Percentiles rank a stretch among this genome's conserved stretches.
Evolutionary conservation across 257 asterid genomes (phyloP).

Genomic region (Solanum clarkiae): DNA sequence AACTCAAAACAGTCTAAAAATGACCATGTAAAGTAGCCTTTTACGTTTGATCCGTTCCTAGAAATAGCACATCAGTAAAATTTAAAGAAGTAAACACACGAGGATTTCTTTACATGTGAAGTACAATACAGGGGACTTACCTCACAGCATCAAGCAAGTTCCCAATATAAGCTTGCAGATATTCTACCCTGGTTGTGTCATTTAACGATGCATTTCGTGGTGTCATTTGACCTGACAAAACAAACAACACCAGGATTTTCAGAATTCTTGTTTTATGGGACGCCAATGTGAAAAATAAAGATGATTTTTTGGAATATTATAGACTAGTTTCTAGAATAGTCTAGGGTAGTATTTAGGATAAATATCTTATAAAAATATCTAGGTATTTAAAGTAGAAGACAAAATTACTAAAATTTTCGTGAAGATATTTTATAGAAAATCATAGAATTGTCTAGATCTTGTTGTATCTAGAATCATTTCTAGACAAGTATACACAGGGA

Average conservation of each 20-base stretch:
- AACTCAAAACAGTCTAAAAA: constrained; percentile 54
- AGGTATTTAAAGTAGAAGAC: too few species aligned
- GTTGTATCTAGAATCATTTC: too few species aligned
- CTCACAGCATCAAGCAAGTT: constrained; percentile 18
- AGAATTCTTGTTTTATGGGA: not conserved
- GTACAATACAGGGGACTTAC: not conserved
- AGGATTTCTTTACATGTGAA: too few species aligned
- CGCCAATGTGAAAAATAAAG: not conserved
- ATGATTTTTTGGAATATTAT: too few species aligned
- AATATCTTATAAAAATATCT: too few species aligned
- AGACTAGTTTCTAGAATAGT: too few species aligned
- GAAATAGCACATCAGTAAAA: not conserved
- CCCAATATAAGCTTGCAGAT: constrained; percentile 15
- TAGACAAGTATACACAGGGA: too few species aligned
- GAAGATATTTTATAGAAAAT: too few species aligned
- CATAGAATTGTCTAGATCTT: too few species aligned
- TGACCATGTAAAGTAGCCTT: constrained; percentile 54
- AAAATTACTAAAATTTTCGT: too few species aligned
- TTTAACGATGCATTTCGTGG: constrained; percentile 1
- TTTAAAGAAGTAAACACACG: not conserved
- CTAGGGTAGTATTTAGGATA: too few species aligned
- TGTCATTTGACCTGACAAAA: not conserved
- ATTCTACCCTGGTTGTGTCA: constrained; percentile 7
- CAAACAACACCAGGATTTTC: not conserved
- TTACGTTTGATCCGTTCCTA: constrained; percentile 47